A percentile compares a stretch with the other conserved stretches of the same genome.
Evolutionary conservation across 1,139 yeast genomes (phyloP).

Genomic region (Kodamaea plutei): DNA sequence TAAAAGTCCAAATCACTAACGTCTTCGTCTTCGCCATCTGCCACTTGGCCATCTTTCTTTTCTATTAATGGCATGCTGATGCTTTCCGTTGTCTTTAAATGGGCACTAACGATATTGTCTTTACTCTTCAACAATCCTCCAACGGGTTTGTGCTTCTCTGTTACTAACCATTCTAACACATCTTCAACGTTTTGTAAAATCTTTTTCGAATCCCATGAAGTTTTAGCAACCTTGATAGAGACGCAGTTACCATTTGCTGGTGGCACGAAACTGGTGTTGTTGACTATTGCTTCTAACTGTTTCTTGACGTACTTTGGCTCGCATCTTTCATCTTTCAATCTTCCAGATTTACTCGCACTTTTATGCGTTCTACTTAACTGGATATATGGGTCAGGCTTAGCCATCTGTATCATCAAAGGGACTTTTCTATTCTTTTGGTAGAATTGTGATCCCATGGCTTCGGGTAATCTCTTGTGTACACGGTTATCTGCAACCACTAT

Average conservation of each 20-base stretch:
- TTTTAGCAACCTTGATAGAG: constrained; percentile 50
- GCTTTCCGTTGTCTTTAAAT: constrained; percentile 62
- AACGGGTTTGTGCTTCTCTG: constrained; percentile 46
- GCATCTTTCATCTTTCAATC: constrained; percentile 49
- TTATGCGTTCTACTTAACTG: constrained; percentile 19
- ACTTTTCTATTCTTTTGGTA: constrained; percentile 56
- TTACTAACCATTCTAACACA: constrained; percentile 48
- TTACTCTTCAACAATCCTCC: constrained; percentile 53
- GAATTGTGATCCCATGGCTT: constrained; percentile 52
- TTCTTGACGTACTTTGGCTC: constrained; percentile 58
- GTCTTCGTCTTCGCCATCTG: constrained; percentile 17
- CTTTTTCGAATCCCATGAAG: constrained; percentile 40
- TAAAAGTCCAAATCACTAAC: constrained; percentile 32
- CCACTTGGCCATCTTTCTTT: constrained; percentile 14
- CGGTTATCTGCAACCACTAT: constrained; percentile 64
- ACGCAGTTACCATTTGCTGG: constrained; percentile 53
- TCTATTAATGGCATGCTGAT: constrained; percentile 46
- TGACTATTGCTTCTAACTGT: constrained; percentile 59
- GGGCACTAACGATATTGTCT: constrained; percentile 44
- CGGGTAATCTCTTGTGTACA: constrained; percentile 55
- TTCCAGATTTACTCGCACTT: constrained; percentile 29
- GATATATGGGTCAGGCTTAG: constrained; percentile 45
- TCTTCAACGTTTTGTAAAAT: constrained; percentile 53
- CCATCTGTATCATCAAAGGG: constrained; percentile 66
- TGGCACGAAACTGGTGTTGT: constrained; percentile 57